phyloP scores from a whole-genome alignment of 1,284 basidiomycete species.

The Cystobasidium slooffiae region DNA sequence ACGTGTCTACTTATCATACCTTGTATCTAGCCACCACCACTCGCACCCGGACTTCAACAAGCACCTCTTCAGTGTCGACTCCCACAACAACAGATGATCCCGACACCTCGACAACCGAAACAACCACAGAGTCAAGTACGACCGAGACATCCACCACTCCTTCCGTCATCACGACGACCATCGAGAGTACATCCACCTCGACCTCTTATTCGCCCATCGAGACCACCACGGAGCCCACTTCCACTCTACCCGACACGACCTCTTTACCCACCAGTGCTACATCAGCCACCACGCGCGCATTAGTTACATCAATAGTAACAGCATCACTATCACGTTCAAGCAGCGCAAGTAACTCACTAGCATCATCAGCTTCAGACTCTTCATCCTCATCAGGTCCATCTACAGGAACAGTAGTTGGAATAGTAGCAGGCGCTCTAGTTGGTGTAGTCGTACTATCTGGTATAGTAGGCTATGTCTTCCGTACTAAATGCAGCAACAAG shows the following conservation, averaged over 20 bases:
- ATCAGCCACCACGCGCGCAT: constrained; percentile 40
- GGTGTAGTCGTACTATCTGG: constrained; percentile 56
- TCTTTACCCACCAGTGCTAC: not conserved
- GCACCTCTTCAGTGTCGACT: not conserved
- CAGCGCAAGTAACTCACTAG: constrained; percentile 12
- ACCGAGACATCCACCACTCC: constrained; percentile 3
- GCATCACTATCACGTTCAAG: constrained; percentile 30
- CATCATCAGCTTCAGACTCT: constrained; percentile 8
- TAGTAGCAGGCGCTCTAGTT: constrained; percentile 56
- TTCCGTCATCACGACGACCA: constrained; percentile 38
- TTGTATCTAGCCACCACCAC: not conserved
- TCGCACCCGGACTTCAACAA: not conserved
- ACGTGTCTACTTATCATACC: not conserved
- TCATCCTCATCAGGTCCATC: constrained; percentile 35
- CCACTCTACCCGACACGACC: constrained; percentile 11
- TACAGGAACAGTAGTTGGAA: constrained; percentile 56
- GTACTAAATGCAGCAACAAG: constrained; percentile 53
- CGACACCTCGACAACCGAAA: not conserved
- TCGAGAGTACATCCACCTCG: constrained; percentile 27
- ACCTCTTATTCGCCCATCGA: constrained; percentile 15
- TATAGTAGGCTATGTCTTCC: constrained; percentile 55
- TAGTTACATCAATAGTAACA: constrained; percentile 44
- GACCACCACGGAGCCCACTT: not conserved
- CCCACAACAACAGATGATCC: not conserved
- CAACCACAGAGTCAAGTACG: not conserved